Conservation (phyloP, 768 basidiomycete species). For the Suillus subalutaceus region DNA sequence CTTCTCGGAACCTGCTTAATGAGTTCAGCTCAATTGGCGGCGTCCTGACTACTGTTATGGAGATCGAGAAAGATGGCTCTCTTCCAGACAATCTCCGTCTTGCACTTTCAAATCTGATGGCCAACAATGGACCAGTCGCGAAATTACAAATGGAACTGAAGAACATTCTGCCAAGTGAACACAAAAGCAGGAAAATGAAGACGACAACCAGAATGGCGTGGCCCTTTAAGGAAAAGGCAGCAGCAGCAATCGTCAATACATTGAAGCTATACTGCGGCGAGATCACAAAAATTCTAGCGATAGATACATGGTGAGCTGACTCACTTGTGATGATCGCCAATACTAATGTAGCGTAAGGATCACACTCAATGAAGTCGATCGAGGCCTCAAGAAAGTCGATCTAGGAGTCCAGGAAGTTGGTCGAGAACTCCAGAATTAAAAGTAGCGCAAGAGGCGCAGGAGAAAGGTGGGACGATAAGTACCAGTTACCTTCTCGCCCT, state of each 20-base stretch:
- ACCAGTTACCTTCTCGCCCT: no score
- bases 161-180: background rate
- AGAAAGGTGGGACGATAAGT: no score
- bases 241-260: background rate
- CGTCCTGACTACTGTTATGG: background rate
- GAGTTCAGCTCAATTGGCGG: background rate
- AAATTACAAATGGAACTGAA: constrained; percentile 1
- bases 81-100: background rate
- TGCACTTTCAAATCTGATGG: background rate
- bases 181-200: background rate
- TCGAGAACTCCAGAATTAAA: no score
- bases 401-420: no score
- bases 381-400: no score
- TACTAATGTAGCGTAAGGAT: no score
- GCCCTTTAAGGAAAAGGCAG: constrained; percentile 12
- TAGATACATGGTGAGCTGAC: no score
- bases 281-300: no score
- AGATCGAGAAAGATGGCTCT: background rate
- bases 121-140: background rate
- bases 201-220: background rate
- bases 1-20: background rate
- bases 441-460: no score
- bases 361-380: no score
- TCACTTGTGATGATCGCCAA: no score
- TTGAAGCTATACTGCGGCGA: no score